phyloP scores from a whole-genome alignment of 352 stramenopile species.

The Elongisporangium anandrum region DNA sequence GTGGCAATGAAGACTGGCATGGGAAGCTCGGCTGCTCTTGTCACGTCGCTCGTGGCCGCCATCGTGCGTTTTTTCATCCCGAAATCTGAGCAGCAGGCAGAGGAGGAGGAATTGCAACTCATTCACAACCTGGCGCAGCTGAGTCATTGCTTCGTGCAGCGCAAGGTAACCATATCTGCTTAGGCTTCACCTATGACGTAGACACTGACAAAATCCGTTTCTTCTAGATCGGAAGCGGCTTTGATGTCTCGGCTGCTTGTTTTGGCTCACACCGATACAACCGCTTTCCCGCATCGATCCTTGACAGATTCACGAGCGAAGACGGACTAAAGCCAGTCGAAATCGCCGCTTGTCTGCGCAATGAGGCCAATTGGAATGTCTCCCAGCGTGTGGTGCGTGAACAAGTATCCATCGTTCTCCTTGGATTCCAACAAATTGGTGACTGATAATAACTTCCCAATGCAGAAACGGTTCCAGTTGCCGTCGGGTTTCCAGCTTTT shows the following conservation, averaged over 20 bases:
- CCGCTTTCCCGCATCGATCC: constrained; percentile 69
- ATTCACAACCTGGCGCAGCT: constrained; percentile 95
- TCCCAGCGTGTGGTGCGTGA: constrained; percentile 37
- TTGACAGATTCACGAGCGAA: constrained; percentile 44
- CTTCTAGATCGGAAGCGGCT: constrained; percentile 93
- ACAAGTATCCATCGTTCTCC: too few relatives aligned
- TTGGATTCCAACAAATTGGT: too few relatives aligned
- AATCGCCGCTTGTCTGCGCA: constrained; percentile 45
- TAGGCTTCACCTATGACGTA: not conserved
- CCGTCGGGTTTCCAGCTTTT: constrained; percentile 84
- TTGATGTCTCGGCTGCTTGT: constrained; percentile 94
- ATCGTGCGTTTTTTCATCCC: constrained; percentile 85
- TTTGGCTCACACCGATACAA: constrained; percentile 95
- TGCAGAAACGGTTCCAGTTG: constrained; percentile 51
- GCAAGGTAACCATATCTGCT: constrained; percentile 70
- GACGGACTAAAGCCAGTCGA: constrained; percentile 48
- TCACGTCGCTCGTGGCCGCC: constrained; percentile 92
- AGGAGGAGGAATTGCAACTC: constrained; percentile 31
- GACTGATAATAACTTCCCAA: not conserved
- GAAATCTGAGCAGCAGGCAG: constrained; percentile 11
- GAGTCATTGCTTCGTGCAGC: constrained; percentile 94
- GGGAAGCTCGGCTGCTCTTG: constrained; percentile 93
- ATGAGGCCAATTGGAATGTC: constrained; percentile 41
- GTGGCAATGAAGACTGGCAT: constrained; percentile 94
- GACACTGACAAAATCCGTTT: not conserved